Base-by-base conservation (phyloP, 371 early-diverging fungal species). In the Apophysomyces sp. region DNA sequence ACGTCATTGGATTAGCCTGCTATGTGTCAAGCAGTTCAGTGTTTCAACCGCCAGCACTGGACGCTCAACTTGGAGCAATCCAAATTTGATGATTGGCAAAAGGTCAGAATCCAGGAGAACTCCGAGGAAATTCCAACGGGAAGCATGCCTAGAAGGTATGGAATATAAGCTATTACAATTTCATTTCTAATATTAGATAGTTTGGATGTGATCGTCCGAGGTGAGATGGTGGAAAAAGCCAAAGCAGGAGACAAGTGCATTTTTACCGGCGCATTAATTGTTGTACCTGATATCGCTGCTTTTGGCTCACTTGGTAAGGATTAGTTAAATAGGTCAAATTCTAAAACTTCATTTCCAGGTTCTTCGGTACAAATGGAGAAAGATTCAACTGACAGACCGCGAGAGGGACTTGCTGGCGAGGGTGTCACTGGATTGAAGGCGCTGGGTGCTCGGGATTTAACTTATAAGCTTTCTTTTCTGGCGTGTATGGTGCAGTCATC, bases 41-140 rank as follows among this genome's bases (percentile, higher is more conserved):
- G 99, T 58, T 85, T 89, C 61, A 99, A 99, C 77, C 83, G 95
- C 40, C 77, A 73, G 18, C 73, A 86, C 55, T 99, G 97, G 92
- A 85, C 87, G 39, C 75, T 99, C 32, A 74, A 89, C 53, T 84
- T 94, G 27, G 94, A 93, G 64, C 89, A 93, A 71, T 93, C 92
- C 69, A 87, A 87, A 63, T 99, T 99, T 76, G 87, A 88, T 32
- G 98, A 99, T 79, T 99, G 99, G 99, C 99, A 99, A 82, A 90
- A 94, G 66, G 88, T 99, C 27, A 85, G 99, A 29, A 86, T 99
- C 52, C 99, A 99, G 78, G 99, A 99, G 81, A 96, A 95, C 66
- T 84, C 98, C 24, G 89, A 91, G 57, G 99, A 99, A 69, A 98
- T 99, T 52, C 99, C 99, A 15, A 89, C 95, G 9, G 99, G 99